Conservation (phyloP, 2,329 filamentous ascomycete species). For the Aspergillus terreus region DNA sequence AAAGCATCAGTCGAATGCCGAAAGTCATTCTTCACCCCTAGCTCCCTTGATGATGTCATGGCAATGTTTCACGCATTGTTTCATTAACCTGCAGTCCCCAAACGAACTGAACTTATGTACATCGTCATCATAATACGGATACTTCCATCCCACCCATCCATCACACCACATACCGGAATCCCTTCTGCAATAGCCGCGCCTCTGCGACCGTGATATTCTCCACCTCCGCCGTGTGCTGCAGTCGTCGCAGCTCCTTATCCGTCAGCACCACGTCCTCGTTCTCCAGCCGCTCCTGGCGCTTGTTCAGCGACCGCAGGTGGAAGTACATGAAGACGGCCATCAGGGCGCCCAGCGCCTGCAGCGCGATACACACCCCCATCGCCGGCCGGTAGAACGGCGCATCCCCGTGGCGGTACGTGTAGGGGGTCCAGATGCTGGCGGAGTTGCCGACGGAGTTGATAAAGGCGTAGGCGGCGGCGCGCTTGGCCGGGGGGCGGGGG, state of each 20-base stretch:
- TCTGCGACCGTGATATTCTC: conserved; percentile 50
- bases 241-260: conserved; percentile 44
- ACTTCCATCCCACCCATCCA: not conserved
- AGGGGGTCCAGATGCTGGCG: conserved; percentile 51
- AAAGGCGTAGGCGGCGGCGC: conserved; percentile 52
- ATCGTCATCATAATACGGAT: not conserved
- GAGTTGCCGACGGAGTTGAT: conserved; percentile 55
- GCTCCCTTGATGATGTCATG: too few relatives aligned
- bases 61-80: not conserved
- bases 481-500: conserved; percentile 52
- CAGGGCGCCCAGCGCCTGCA: conserved; percentile 34
- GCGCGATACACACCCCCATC: conserved; percentile 40
- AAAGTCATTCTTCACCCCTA: too few relatives aligned
- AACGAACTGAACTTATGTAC: not conserved
- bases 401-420: conserved; percentile 43
- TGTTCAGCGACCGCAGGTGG: conserved; percentile 46
- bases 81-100: not conserved
- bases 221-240: conserved; percentile 50
- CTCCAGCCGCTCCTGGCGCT: conserved; percentile 49
- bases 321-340: conserved; percentile 37
- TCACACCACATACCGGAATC: conserved; percentile 51
- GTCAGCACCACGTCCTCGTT: conserved; percentile 44
- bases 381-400: conserved; percentile 39
- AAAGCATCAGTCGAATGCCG: too few relatives aligned
- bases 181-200: conserved; percentile 51